A percentile compares a stretch with the other conserved stretches of the same genome.
These are phyloP conservation scores for Ophiostoma fasciatum DNA, from an alignment of 2,329 filamentous ascomycete genomes.

Conservation along the genomic window DNA sequence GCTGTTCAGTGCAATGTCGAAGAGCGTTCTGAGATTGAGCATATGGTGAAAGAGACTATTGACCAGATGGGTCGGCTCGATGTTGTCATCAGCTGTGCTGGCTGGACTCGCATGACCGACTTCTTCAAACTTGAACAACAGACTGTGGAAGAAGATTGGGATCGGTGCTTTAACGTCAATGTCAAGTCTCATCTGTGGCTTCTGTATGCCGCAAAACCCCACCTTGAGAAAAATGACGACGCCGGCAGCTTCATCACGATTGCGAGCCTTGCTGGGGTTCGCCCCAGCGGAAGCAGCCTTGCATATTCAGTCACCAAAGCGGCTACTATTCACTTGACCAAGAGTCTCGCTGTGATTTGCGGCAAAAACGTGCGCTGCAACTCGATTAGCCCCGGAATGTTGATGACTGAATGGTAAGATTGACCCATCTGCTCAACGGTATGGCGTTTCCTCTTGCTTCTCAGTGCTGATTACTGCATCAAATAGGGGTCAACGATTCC, in stretches of 20 bases:
- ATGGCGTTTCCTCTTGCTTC: too few relatives aligned
- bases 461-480: too few relatives aligned
- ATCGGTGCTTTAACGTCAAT: conserved; percentile 43
- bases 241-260: conserved; percentile 46
- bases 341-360: conserved; percentile 35
- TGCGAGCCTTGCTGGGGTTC: conserved; percentile 48
- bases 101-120: too few relatives aligned
- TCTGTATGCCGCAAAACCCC: conserved; percentile 35
- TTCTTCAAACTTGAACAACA: conserved; percentile 36
- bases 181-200: conserved; percentile 48
- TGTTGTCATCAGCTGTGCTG: conserved; percentile 61
- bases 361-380: conserved; percentile 43
- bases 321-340: conserved; percentile 46
- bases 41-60: conserved; percentile 43
- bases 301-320: conserved; percentile 66
- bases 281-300: conserved; percentile 44
- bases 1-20: conserved; percentile 53
- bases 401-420: conserved; percentile 25
- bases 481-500: conserved; percentile 3
- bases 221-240: conserved; percentile 36
- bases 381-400: conserved; percentile 37
- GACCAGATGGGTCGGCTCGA: conserved; percentile 54
- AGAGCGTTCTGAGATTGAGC: conserved; percentile 40
- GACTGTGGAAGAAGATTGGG: conserved; percentile 41
- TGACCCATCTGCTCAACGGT: too few relatives aligned